These are phyloP conservation scores for Metschnikowia lachancei DNA, from an alignment of 805 yeast species.

Conservation along the genomic window DNA sequence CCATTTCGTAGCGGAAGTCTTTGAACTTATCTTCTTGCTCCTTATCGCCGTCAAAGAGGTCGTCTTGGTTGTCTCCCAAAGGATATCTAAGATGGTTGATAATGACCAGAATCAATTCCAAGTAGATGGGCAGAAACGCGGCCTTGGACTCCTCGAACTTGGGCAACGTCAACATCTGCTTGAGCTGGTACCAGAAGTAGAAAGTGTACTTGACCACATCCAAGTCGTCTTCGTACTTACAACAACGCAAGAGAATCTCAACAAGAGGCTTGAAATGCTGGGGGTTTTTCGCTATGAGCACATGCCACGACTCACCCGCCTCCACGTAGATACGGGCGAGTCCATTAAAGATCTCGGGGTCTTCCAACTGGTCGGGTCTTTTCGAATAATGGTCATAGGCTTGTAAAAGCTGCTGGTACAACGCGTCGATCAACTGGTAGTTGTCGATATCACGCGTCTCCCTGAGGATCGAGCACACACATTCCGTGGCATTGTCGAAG, in stretches of 20 bases:
- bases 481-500: slow-evolving; percentile 83
- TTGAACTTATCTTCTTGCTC: slow-evolving; percentile 91
- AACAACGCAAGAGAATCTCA: slow-evolving; percentile 64
- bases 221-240: slow-evolving; percentile 75
- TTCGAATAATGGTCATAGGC: slow-evolving; percentile 46
- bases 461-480: slow-evolving; percentile 73
- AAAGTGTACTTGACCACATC: slow-evolving; percentile 89
- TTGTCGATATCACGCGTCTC: slow-evolving; percentile 80
- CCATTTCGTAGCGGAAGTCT: slow-evolving; percentile 94
- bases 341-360: slow-evolving; percentile 64
- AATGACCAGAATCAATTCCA: slow-evolving; percentile 57
- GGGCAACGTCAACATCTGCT: slow-evolving; percentile 64
- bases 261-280: slow-evolving; percentile 69
- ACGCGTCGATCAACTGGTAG: slow-evolving; percentile 56
- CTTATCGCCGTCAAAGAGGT: slow-evolving; percentile 59
- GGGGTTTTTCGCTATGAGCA: slow-evolving; percentile 72
- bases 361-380: slow-evolving; percentile 44
- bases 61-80: slow-evolving; percentile 28
- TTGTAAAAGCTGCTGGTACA: slow-evolving; percentile 65
- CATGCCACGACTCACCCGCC: slow-evolving; percentile 96
- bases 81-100: slow-evolving; percentile 77
- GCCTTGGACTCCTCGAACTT: slow-evolving; percentile 53
- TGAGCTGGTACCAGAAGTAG: slow-evolving; percentile 84
- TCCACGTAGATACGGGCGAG: slow-evolving; percentile 78
- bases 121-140: slow-evolving; percentile 53